Percentiles rank a stretch among this genome's conserved stretches.
Conservation (phyloP, 345 rosid genomes). For the Salix caprea region DNA sequence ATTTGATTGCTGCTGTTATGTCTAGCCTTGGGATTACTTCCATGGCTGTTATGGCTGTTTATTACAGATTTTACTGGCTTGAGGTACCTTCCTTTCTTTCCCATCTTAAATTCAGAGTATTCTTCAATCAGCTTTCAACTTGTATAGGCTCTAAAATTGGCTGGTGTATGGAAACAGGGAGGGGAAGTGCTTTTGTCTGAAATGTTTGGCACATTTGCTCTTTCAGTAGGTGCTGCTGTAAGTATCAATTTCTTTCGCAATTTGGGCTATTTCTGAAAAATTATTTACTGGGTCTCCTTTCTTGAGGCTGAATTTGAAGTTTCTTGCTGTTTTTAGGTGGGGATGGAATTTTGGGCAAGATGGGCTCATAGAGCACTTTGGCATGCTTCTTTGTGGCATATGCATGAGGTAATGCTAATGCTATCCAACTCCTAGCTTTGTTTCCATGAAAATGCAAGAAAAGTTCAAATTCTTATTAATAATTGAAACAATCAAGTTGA, state of each 20-base stretch:
- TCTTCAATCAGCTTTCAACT: neutral
- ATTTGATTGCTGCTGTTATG: conserved; percentile 57
- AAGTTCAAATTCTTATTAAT: neutral
- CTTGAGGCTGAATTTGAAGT: neutral
- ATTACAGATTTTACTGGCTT: conserved; percentile 63
- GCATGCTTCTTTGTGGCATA: conserved; percentile 71
- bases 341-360: conserved; percentile 79
- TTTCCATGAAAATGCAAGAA: neutral
- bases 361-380: conserved; percentile 69
- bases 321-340: conserved; percentile 35
- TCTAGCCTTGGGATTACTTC: conserved; percentile 56
- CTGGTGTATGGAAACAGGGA: conserved; percentile 24
- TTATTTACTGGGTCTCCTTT: no score
- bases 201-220: conserved; percentile 53
- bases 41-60: conserved; percentile 50
- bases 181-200: conserved; percentile 43
- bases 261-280: neutral
- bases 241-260: conserved; percentile 7
- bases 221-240: conserved; percentile 61
- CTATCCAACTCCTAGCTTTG: neutral
- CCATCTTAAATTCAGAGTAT: neutral
- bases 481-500: neutral
- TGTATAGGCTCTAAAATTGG: neutral
- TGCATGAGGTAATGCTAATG: conserved; percentile 49
- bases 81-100: conserved; percentile 35